Base-by-base conservation (phyloP, 2,329 filamentous ascomycete genomes). In the Iodosphaeria phyllophila region DNA sequence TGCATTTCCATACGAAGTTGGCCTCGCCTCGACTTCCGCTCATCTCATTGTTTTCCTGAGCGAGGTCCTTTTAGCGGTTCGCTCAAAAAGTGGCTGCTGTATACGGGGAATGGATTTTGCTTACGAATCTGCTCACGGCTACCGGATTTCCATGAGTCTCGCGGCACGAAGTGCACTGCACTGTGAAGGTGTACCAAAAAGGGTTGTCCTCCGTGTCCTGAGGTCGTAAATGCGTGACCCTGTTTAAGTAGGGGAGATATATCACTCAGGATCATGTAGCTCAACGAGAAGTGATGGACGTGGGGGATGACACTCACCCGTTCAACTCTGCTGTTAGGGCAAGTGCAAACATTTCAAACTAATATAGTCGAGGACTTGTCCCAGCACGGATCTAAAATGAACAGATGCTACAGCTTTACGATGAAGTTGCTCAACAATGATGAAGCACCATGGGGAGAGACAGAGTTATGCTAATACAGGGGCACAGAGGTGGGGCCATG, bases 1-100 rank as follows among this genome's bases (percentile, higher is more conserved):
- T 92, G 64, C 89, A 98, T 50, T 73, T 84, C 86, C 89, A 98
- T n/a, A 98, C 89, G 51, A 98, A 98, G 51, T 95, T 95, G 32
- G 89, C 89, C 51, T 95, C 84, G 35, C 89, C 89, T 42, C 82
- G 69, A 48, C 84, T 93, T 18, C 84, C 84, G 34, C 80, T 89
- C 48, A 93, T 72, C 35, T 93, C 83, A 44, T 91, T 84, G 42
- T 60, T 64, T 46, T 95, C 86, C 82, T 92, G 33, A 7, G 6
- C 13, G 11, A 23, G 25, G 32, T 20, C 31, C 22, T 18, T 8
- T 19, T 8, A 9, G 5, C 8, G 17, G 13, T 2, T 11, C 18
- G 8, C n/a, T 13, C 9, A n/a, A 10, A 11, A 6, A 13, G 8
- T 9, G 17, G 13, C 16, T 10, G 15, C 10, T 10, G 5, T 8